A percentile compares a stretch with the other conserved stretches of the same genome.
Evolutionary conservation across 2,329 filamentous ascomycete species (phyloP).

Genomic region (Penicillium sclerotiorum): DNA sequence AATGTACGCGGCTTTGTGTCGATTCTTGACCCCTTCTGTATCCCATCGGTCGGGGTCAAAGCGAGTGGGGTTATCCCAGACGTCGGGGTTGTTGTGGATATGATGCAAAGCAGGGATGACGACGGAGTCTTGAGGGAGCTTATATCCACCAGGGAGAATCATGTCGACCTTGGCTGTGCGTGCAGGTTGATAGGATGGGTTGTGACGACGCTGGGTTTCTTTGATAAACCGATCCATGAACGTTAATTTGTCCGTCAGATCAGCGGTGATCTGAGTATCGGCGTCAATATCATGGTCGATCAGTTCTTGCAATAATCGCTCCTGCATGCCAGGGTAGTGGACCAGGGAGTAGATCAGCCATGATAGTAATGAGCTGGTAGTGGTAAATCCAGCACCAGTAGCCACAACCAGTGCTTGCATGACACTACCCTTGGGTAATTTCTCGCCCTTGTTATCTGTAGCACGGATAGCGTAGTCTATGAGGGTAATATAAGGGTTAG

Average conservation of each 20-base stretch:
- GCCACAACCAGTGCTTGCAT: constrained; percentile 53
- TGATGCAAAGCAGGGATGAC: constrained; percentile 56
- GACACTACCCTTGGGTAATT: constrained; percentile 21
- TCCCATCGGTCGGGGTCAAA: constrained; percentile 67
- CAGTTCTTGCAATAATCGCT: constrained; percentile 60
- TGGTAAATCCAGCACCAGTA: constrained; percentile 64
- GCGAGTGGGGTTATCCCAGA: constrained; percentile 61
- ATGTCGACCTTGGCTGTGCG: constrained; percentile 60
- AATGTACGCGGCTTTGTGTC: constrained; percentile 56
- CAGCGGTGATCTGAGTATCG: constrained; percentile 50
- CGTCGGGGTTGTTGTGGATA: constrained; percentile 55
- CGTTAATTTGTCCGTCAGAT: constrained; percentile 51
- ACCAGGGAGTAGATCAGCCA: constrained; percentile 61
- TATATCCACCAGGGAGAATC: constrained; percentile 63
- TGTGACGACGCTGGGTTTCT: constrained; percentile 63
- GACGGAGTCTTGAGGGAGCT: constrained; percentile 55
- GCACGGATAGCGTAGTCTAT: constrained; percentile 58
- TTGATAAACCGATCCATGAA: constrained; percentile 56
- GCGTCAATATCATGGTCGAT: constrained; percentile 53
- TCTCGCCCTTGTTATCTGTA: constrained; percentile 43
- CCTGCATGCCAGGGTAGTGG: constrained; percentile 59
- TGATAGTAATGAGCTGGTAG: constrained; percentile 60
- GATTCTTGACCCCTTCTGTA: constrained; percentile 52
- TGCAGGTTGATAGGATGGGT: constrained; percentile 63
- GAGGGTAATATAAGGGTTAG: neutral